Percentiles rank a stretch among this genome's conserved stretches.
Conservation (phyloP, 495 filamentous ascomycete species). For the Penicillium bovifimosum region DNA sequence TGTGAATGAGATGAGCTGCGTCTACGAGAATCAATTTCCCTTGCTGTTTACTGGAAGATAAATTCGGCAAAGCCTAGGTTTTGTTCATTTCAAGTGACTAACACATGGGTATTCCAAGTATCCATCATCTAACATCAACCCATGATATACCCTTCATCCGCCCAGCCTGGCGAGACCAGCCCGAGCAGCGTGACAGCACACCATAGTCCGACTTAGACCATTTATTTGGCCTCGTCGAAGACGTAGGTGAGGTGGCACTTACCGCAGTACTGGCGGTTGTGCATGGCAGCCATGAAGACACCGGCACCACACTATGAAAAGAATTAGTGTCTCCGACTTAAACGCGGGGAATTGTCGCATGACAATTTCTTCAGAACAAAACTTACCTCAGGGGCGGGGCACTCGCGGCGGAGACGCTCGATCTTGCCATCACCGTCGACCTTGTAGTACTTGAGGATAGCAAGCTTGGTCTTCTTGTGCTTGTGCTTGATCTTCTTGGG, state of each 20-base stretch:
- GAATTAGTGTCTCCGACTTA: conserved; percentile 28
- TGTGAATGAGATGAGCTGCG: not conserved
- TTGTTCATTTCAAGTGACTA: conserved; percentile 21
- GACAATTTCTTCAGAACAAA: not conserved
- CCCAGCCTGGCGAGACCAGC: conserved; percentile 18
- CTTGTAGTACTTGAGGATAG: conserved; percentile 99
- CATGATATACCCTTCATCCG: conserved; percentile 20
- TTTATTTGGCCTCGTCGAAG: conserved; percentile 80
- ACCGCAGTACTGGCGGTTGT: conserved; percentile 99
- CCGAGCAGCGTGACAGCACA: conserved; percentile 16
- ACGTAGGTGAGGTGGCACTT: conserved; percentile 99
- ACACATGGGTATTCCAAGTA: conserved; percentile 9
- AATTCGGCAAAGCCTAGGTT: conserved; percentile 12
- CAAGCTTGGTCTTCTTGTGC: conserved; percentile 99
- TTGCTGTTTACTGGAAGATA: conserved; percentile 6
- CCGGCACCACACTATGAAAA: conserved; percentile 82
- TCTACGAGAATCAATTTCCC: no score
- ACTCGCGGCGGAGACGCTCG: conserved; percentile 97
- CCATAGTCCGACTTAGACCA: conserved; percentile 22
- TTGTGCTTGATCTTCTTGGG: conserved; percentile 99
- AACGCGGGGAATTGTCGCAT: conserved; percentile 6
- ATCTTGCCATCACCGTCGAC: conserved; percentile 99
- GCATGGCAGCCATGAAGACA: conserved; percentile 99
- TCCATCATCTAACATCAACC: conserved; percentile 8
- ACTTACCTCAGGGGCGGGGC: conserved; percentile 83